Evolutionary conservation across 352 stramenopile species (phyloP), one percentile per base, ranked within the genome.

Genomic region (Pythium phragmiticola): DNA sequence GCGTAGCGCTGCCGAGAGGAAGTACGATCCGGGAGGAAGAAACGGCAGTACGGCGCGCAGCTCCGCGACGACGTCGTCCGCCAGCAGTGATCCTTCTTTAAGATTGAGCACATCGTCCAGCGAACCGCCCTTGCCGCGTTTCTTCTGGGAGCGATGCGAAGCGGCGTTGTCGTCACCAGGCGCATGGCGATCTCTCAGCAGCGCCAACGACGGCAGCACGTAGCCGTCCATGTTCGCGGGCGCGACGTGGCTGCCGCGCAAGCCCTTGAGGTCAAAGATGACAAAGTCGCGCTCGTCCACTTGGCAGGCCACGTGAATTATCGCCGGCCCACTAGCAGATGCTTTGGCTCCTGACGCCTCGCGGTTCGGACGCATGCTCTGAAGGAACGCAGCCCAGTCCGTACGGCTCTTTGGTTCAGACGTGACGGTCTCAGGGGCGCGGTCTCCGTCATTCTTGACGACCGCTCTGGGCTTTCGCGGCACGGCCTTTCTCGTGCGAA

Each of bases 1-100:
- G 19, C 74, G 68, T 19, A 90, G 59, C 26, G 72, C 53, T 8
- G 57, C 61, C 12, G 78, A 84, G 19, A 90, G 47, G 52, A 78
- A 84, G 61, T 86, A 89, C 34, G 63, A 63, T 0, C 73, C 78
- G 3, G 71, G 71, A 12, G 82, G 78, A 9, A 91, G 66, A 8
- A 65, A 77, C 16, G 78, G 79, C 42, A 88, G 60, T 45, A 78
- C 49, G 9, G 60, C 66, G 50, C 76, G 79, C 52, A 91, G 54
- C 26, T 91, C 78, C 0, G 30, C 36, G 34, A 91, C 69, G 34
- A 91, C 41, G 33, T 69, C 54, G 16, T 67, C 62, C 12, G 77
- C 75, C 33, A 91, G 57, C 23, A 75, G 60, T 1, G 61, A 75
- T 19, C 82, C 82, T 55, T 74, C 71, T 4, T 70, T 64, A 3